Evolutionary conservation across 371 early-diverging fungal species (phyloP), one percentile per base, ranked within the genome.

Genomic region (Mycotypha africana): DNA sequence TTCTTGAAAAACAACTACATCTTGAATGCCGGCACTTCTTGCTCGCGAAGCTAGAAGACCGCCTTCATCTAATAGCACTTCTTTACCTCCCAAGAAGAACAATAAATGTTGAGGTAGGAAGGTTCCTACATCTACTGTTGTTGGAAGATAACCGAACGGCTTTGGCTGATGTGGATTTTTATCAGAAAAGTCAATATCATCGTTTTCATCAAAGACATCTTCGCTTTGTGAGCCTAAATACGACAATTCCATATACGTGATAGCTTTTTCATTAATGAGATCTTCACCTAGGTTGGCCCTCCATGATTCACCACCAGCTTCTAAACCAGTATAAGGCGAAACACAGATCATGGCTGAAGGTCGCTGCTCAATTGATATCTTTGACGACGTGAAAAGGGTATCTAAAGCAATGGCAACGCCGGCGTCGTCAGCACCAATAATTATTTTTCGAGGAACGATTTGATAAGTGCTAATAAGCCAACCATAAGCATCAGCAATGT

Each of bases 271-370:
- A 23, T 46, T 58, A 11, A 72, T 23, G 9, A 57, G 48, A 41
- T 72, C 73, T 6, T 45, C 20, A 8, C 51, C 54, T n/a, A 53
- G 23, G 31, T 73, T 68, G 0, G 58, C 48, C 19, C 58, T 52
- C 66, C 69, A 64, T 14, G 67, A 64, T 9, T 61, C 60, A 22
- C 67, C 67, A 12, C 65, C 67, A 28, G 65, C 65, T 45, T 73
- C 74, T 11, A 62, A 21, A 11, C 74, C 74, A 0, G 59, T 69
- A 31, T 73, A 73, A 8, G 74, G 74, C 0, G 69, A 73, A 9
- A 58, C 62, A 46, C 59, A 58, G 23, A 73, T 56, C 38, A 67
- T 36, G 14, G 53, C 65, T 17, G 45, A 58, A 24, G 65, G 65
- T 10, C 46, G 50, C n/a, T 45, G 41, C 23, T 41, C 36, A 24